Evolutionary conservation across 73 alveolate species (phyloP), one percentile per base, ranked within the genome.

Genomic region (Breviolum minutum): DNA sequence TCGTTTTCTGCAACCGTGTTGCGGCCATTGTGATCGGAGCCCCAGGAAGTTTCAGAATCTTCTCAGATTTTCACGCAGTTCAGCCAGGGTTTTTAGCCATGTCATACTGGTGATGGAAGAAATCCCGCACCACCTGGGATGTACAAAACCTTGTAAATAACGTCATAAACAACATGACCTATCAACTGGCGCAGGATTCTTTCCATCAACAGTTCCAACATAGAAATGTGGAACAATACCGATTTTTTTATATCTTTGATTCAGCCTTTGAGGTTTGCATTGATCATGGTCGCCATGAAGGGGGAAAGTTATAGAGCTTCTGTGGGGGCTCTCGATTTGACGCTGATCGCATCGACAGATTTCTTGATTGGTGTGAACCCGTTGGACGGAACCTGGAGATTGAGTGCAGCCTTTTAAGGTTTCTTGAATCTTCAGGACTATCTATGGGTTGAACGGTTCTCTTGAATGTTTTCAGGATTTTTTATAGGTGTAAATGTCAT

Each of bases 251-350:
- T 14, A 14, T 68, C 54, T 40, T n/a, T n/a, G n/a, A n/a, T n/a
- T 40, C n/a, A 73, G 20, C 40, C 12, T 32, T 12, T 29, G 63
- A 64, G 80, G 95, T 92, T 92, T 17, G 82, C 98, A 14, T 64
- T 92, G 40, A 12, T 61, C 30, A 92, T 92, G 98, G 98, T 92
- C 81, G 89, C 90, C 8, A 40, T 74, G 63, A 73, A 92, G 90
- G 81, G 90, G 9, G 98, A 92, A 64, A 92, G 98, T 80, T 92
- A 92, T 90, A 80, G 16, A 63, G 98, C 98, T 66, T 69, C 98
- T 27, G 97, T 24, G 68, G 14, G 90, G 70, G 22, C 8, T 16
- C 61, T 63, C 63, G 26, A 16, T 40, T 40, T 40, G 0, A 2
- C 54, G 54, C 54, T 40, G 54, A 40, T 40, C 54, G n/a, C n/a